phyloP scores from a whole-genome alignment of 2,329 filamentous ascomycete species.

The Periconia macrospinosa region DNA sequence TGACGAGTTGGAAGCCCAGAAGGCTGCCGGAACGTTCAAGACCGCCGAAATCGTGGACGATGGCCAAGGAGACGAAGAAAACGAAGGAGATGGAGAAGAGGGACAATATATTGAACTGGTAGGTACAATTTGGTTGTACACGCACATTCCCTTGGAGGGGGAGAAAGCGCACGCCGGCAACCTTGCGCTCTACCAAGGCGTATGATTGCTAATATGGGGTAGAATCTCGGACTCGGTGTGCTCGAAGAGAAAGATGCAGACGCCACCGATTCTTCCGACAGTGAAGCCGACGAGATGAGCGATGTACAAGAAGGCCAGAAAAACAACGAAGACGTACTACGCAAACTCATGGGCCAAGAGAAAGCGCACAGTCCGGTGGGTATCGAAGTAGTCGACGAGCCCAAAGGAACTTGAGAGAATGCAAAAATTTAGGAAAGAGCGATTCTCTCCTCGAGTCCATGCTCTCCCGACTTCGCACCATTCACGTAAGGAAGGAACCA shows the following conservation, averaged over 20 bases:
- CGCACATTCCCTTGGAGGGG: not conserved
- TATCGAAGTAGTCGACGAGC: conserved; percentile 33
- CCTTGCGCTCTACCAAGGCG: not conserved
- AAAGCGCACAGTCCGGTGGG: conserved; percentile 18
- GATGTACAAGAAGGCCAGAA: conserved; percentile 5
- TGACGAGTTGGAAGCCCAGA: conserved; percentile 45
- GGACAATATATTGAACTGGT: conserved; percentile 48
- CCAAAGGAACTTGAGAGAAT: not conserved
- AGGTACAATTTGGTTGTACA: conserved; percentile 1
- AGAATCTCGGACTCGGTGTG: conserved; percentile 51
- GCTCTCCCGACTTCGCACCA: not conserved
- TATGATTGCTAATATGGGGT: conserved; percentile 8
- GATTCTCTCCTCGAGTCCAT: not conserved
- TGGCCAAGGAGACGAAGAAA: conserved; percentile 1
- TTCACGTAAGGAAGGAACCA: not conserved
- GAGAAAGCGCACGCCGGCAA: not conserved
- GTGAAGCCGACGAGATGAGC: conserved; percentile 19
- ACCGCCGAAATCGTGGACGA: conserved; percentile 41
- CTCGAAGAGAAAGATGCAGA: conserved; percentile 44
- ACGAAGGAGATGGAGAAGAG: conserved; percentile 10
- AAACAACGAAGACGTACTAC: conserved; percentile 33
- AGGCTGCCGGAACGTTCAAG: conserved; percentile 41
- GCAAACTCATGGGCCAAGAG: conserved; percentile 41
- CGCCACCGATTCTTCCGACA: conserved; percentile 19
- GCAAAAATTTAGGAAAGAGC: not conserved